A percentile compares a stretch with the other conserved stretches of the same genome.
phyloP scores from a whole-genome alignment of 768 basidiomycete genomes.

The Cystobasidiopsis lactophilus region DNA sequence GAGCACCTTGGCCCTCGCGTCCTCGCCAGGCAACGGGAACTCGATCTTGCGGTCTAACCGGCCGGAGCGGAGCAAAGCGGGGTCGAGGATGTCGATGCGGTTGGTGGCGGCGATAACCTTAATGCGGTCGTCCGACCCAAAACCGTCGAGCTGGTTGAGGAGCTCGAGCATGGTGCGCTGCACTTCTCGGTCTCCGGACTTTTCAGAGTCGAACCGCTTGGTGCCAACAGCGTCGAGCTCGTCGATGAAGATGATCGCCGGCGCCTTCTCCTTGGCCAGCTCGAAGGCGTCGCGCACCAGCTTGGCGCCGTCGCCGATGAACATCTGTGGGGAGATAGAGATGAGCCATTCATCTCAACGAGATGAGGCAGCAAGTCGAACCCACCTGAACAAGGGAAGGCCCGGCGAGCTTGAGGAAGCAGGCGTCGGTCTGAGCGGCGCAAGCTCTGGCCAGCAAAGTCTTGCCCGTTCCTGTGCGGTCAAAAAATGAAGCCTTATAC shows the following conservation, averaged over 20 bases:
- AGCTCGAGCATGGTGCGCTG: conserved; percentile 99
- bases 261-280: conserved; percentile 90
- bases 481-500: not conserved
- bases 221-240: conserved; percentile 30
- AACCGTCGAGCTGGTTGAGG: conserved; percentile 92
- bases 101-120: conserved; percentile 99
- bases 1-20: conserved; percentile 82
- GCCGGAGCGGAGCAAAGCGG: conserved; percentile 90
- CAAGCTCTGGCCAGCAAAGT: conserved; percentile 92
- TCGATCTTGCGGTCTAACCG: conserved; percentile 97
- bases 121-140: conserved; percentile 88
- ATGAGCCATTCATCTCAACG: not conserved
- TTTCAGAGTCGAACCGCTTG: conserved; percentile 83
- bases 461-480: conserved; percentile 65
- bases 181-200: conserved; percentile 97
- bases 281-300: conserved; percentile 96
- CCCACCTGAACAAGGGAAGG: conserved; percentile 72
- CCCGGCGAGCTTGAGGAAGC: conserved; percentile 91
- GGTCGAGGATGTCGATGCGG: conserved; percentile 93
- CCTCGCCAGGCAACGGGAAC: conserved; percentile 89
- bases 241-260: conserved; percentile 88
- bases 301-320: conserved; percentile 97
- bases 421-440: conserved; percentile 91
- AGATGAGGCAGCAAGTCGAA: too few species aligned
- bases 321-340: conserved; percentile 43